Conservation (phyloP, 768 basidiomycete genomes). For the Epithele typhae region DNA sequence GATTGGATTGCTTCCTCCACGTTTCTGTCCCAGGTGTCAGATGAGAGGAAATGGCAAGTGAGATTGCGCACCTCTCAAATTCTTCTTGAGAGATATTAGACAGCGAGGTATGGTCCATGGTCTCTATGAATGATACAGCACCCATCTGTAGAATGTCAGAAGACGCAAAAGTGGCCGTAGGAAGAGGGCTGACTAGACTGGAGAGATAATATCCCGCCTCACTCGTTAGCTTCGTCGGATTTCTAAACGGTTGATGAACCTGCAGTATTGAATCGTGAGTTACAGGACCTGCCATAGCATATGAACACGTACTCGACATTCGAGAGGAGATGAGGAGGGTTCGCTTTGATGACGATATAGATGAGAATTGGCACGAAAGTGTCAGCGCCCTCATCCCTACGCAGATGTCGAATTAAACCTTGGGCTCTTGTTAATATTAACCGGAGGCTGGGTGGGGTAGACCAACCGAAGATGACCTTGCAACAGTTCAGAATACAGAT, state of each 20-base stretch:
- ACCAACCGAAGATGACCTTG: constrained; percentile 98
- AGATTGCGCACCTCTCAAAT: constrained; percentile 72
- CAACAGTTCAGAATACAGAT: constrained; percentile 97
- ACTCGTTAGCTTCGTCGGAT: constrained; percentile 83
- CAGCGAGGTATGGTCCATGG: constrained; percentile 92
- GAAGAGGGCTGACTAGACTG: constrained; percentile 57
- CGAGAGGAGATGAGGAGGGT: constrained; percentile 87
- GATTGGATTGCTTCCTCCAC: constrained; percentile 58
- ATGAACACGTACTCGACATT: constrained; percentile 78
- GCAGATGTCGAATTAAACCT: constrained; percentile 89
- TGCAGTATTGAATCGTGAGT: constrained; percentile 24
- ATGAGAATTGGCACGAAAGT: constrained; percentile 94
- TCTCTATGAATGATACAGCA: constrained; percentile 95
- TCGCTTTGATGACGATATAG: constrained; percentile 90
- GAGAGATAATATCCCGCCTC: constrained; percentile 98
- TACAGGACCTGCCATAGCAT: background rate
- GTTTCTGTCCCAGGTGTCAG: constrained; percentile 31
- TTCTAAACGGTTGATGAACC: constrained; percentile 93
- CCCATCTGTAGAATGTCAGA: constrained; percentile 61
- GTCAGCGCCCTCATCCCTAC: constrained; percentile 85
- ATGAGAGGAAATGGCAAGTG: background rate
- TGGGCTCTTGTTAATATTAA: no score
- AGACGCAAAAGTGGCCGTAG: no score
- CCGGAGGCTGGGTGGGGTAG: constrained; percentile 13
- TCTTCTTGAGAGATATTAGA: constrained; percentile 94